Conservation (phyloP, 257 asterid species). For the Echites panduratus region DNA sequence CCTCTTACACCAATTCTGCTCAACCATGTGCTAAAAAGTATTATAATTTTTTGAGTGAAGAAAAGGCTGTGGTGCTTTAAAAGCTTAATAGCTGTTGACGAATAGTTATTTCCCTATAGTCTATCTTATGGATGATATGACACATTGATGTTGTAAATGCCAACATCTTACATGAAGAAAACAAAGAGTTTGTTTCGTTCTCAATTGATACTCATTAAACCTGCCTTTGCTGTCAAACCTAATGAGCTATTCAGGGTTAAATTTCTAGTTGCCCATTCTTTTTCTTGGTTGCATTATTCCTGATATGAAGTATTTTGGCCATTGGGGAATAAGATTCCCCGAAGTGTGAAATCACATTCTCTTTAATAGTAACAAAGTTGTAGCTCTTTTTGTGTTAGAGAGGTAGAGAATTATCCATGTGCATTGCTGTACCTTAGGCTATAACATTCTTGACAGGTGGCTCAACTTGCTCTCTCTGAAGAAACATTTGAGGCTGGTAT, state of each 20-base stretch:
- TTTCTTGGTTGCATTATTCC: neutral
- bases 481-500: slow-evolving; percentile 76
- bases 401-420: slow-evolving; percentile 9
- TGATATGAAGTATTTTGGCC: neutral
- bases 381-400: neutral
- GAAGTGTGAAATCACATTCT: neutral
- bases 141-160: neutral
- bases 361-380: neutral
- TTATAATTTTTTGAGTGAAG: neutral
- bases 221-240: neutral
- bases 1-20: neutral
- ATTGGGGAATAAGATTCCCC: neutral
- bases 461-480: slow-evolving; percentile 53
- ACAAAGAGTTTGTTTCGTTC: neutral
- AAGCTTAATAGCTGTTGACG: neutral
- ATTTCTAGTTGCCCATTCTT: neutral
- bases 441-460: slow-evolving; percentile 37
- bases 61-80: neutral
- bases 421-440: slow-evolving; percentile 1
- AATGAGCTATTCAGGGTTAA: neutral
- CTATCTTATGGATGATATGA: neutral
- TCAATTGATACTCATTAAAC: neutral
- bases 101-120: neutral
- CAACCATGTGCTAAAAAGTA: neutral
- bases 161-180: neutral